Percentiles rank a stretch among this genome's conserved stretches.
These are phyloP conservation scores for Chrysanthemum makinoi DNA, from an alignment of 129 eudicot species.

Conservation along the genomic window DNA sequence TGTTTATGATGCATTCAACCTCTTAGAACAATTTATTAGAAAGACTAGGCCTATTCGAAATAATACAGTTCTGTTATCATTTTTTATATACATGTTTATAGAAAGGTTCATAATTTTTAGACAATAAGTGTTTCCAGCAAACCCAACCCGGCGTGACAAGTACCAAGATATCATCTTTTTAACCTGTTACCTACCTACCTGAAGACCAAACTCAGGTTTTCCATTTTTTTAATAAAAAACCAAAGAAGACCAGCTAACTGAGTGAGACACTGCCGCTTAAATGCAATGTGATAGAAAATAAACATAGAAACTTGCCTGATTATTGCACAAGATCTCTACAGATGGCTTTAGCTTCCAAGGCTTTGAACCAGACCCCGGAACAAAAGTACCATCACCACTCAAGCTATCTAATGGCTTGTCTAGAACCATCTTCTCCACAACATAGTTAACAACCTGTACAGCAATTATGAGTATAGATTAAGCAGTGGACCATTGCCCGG, in stretches of 20 bases:
- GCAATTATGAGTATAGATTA: background rate
- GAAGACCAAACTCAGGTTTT: no score
- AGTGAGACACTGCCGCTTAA: background rate
- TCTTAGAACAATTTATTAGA: no score
- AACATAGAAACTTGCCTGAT: conserved; percentile 56
- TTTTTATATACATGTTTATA: no score
- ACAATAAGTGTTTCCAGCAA: no score
- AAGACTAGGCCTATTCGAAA: no score
- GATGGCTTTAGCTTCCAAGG: conserved; percentile 85
- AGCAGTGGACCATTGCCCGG: background rate
- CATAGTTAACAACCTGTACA: conserved; percentile 81
- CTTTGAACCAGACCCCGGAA: conserved; percentile 62
- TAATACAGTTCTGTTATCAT: no score
- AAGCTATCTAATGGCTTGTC: conserved; percentile 74
- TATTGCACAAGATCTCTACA: conserved; percentile 85
- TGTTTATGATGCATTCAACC: no score
- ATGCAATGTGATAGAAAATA: background rate
- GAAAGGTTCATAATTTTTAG: no score
- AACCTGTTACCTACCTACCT: no score
- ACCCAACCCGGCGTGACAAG: no score
- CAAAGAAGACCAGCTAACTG: background rate
- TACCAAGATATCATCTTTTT: no score
- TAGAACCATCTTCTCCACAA: conserved; percentile 85
- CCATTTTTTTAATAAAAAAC: no score
- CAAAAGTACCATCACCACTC: conserved; percentile 53